Conservation (phyloP, 176 grass and related monocot genomes). For the Aegilops sharonensis region DNA sequence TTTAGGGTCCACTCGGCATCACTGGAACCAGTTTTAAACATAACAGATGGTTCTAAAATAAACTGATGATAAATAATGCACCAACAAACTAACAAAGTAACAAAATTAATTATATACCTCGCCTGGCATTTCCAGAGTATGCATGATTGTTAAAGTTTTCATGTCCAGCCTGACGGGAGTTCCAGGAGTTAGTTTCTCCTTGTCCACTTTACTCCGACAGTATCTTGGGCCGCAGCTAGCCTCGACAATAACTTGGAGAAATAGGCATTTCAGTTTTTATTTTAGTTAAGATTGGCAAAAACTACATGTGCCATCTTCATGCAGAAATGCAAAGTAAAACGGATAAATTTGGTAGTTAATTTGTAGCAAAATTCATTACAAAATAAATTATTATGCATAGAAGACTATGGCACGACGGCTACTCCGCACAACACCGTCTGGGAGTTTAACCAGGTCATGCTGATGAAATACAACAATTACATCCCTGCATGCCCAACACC, state of each 20-base stretch:
- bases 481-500: too few relatives aligned
- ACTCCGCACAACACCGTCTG: too few relatives aligned
- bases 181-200: constrained; percentile 79
- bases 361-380: background rate
- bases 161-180: constrained; percentile 90
- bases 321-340: background rate
- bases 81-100: background rate
- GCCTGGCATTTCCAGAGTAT: constrained; percentile 68
- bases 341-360: background rate
- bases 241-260: constrained; percentile 75
- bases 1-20: background rate
- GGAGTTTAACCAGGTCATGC: too few relatives aligned
- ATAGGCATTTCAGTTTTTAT: constrained; percentile 5
- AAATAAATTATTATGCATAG: too few relatives aligned
- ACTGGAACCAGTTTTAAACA: background rate
- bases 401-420: too few relatives aligned
- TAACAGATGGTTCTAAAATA: background rate
- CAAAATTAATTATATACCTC: constrained; percentile 48
- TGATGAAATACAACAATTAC: too few relatives aligned
- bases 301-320: background rate
- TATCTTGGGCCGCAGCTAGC: constrained; percentile 84
- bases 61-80: background rate
- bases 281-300: background rate
- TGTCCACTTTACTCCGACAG: constrained; percentile 90
- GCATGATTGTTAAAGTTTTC: constrained; percentile 90